These are phyloP conservation scores for Dioscorea cayenensis DNA, from an alignment of 116 monocot genomes.

Conservation along the genomic window DNA sequence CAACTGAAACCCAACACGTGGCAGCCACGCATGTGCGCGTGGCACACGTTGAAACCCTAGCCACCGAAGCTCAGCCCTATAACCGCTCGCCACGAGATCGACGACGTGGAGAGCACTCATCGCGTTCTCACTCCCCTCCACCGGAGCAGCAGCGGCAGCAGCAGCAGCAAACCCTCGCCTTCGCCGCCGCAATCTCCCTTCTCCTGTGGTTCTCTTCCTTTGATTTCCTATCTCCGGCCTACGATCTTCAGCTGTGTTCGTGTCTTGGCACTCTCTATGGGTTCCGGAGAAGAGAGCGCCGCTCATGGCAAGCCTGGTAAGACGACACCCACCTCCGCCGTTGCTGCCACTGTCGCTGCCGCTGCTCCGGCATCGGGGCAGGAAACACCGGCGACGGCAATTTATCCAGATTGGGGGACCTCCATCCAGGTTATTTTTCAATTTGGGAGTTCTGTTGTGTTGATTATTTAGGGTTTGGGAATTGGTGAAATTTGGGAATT, in stretches of 20 bases:
- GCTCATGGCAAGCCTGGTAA: not conserved
- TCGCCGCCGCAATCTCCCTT: not conserved
- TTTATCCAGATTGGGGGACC: not conserved
- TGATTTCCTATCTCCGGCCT: not conserved
- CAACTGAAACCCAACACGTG: not conserved
- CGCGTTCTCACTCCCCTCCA: not conserved
- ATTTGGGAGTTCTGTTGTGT: not conserved
- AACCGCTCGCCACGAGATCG: not conserved
- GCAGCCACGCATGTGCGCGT: not conserved
- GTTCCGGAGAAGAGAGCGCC: constrained; percentile 2
- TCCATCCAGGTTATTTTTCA: not conserved
- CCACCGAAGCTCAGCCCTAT: not conserved
- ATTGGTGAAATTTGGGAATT: not conserved
- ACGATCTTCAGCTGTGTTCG: not conserved
- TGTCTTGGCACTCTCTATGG: not conserved
- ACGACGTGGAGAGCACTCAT: not conserved
- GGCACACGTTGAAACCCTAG: not conserved
- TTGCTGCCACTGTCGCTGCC: not conserved
- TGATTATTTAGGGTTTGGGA: not conserved
- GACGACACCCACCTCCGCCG: not conserved
- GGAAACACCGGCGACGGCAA: not conserved
- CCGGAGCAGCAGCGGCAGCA: not conserved
- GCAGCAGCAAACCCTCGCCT: not conserved
- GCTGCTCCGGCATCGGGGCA: not conserved
- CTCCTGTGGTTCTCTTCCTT: not conserved